Evolutionary conservation across 805 yeast genomes (phyloP).

Genomic region (Sugiyamaella chiloensis): DNA sequence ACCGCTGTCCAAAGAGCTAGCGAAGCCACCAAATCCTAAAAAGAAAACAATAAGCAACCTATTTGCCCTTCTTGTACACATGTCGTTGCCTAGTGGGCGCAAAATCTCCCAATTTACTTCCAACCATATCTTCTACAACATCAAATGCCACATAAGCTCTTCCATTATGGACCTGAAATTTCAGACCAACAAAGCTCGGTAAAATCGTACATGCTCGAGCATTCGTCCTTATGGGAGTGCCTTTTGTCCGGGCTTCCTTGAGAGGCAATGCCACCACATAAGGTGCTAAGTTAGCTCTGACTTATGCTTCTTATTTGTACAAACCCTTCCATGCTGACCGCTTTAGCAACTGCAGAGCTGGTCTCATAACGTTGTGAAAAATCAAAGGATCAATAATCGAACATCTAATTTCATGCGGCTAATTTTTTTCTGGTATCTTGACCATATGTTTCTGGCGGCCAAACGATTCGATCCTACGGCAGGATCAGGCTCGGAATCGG

Average conservation of each 20-base stretch:
- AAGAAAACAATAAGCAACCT: slow-evolving; percentile 3
- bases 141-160: slow-evolving; percentile 86
- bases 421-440: not conserved
- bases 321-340: slow-evolving; percentile 45
- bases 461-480: slow-evolving; percentile 22
- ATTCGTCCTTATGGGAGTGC: slow-evolving; percentile 89
- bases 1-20: no score
- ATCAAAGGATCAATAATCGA: slow-evolving; percentile 12
- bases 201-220: slow-evolving; percentile 92
- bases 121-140: slow-evolving; percentile 94
- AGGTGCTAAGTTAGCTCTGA: slow-evolving; percentile 52
- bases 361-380: slow-evolving; percentile 28
- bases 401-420: not conserved
- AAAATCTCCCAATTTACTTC: slow-evolving; percentile 90
- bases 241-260: slow-evolving; percentile 73
- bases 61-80: slow-evolving; percentile 54
- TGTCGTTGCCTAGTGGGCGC: slow-evolving; percentile 91
- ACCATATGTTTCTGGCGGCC: slow-evolving; percentile 19
- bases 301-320: slow-evolving; percentile 7
- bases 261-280: slow-evolving; percentile 93
- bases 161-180: slow-evolving; percentile 95
- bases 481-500: not conserved
- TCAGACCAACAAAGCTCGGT: slow-evolving; percentile 93
- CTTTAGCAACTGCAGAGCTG: slow-evolving; percentile 33
- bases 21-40: no score